Base-by-base conservation (phyloP, 345 rosid genomes). In the Zanthoxylum bungeanum region DNA sequence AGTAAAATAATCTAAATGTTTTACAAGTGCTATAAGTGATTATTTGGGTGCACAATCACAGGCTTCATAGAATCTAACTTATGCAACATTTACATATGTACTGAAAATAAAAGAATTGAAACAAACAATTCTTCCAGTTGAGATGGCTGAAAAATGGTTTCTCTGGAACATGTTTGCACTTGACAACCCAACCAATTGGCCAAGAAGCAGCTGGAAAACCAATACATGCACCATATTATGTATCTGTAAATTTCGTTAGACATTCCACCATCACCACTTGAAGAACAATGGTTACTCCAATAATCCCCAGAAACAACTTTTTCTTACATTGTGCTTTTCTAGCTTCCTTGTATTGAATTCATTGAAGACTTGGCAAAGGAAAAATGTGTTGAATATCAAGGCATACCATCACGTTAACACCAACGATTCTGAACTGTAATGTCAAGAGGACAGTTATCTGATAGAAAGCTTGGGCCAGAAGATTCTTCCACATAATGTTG, bases 401-500 rank as follows among this genome's bases (percentile, higher is more conserved):
- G 93, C 87, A 55, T 57, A 86, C 91, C 64, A 69, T 76, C 82
- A 83, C 69, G 1, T 60, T 80, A 47, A 87, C 89, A 0, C 69
- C 73, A 62, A 92, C 86, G 7, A 88, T 84, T 50, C 77, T 78
- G 68, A 89, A 92, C 52, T 90, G 91, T 31, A 92, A 79, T 16
- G 84, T 85, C 84, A 90, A 64, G 7, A 92, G 87, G 53, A 92
- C 71, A 9, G 76, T 37, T 56, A 90, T 83, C 56, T 92, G 97
- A 39, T 88, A 89, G 24, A 88, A 62, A 1, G 98, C 83, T 68
- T 90, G 98, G 53, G 89, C 83, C 4, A 83, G 5, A 2, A 92
- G 76, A 71, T 89, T 90, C 81, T 92, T 86, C 98, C 98, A 88
- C 92, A 89, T 89, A 64, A 87, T 28, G 64, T 85, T 90, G 6